Evolutionary conservation across 768 basidiomycete species (phyloP).

Genomic region (Hydnomerulius pinastri): DNA sequence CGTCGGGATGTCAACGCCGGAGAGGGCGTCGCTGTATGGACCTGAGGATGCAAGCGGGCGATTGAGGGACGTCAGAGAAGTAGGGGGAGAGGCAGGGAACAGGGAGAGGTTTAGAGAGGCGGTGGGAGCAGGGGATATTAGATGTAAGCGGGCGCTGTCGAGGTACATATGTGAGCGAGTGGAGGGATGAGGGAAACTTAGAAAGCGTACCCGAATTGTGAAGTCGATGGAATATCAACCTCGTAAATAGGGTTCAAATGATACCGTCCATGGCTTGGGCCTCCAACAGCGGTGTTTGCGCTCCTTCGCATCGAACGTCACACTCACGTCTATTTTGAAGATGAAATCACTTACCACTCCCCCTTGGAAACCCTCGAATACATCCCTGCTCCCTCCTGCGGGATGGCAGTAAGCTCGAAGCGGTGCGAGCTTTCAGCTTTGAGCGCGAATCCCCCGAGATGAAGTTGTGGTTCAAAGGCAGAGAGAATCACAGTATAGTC

Average conservation of each 20-base stretch:
- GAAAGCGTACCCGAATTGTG: slow-evolving; percentile 58
- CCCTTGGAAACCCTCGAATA: slow-evolving; percentile 69
- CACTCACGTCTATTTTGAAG: not conserved
- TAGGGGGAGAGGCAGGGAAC: slow-evolving; percentile 37
- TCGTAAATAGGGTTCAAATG: slow-evolving; percentile 68
- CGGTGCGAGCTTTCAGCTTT: slow-evolving; percentile 60
- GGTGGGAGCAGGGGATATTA: slow-evolving; percentile 43
- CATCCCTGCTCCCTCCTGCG: slow-evolving; percentile 92
- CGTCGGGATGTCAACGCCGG: slow-evolving; percentile 66
- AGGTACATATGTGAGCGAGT: not conserved
- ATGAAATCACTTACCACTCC: slow-evolving; percentile 57
- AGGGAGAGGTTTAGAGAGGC: slow-evolving; percentile 63
- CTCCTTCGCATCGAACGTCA: slow-evolving; percentile 45
- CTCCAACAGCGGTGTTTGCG: slow-evolving; percentile 58
- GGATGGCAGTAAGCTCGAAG: slow-evolving; percentile 65
- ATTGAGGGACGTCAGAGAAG: slow-evolving; percentile 21
- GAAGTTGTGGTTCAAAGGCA: slow-evolving; percentile 69
- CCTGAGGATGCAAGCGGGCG: slow-evolving; percentile 68
- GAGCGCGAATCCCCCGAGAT: slow-evolving; percentile 66
- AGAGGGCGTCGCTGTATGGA: slow-evolving; percentile 72
- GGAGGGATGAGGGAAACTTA: not conserved
- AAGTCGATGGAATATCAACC: slow-evolving; percentile 50
- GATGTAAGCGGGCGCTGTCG: slow-evolving; percentile 69
- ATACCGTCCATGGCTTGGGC: slow-evolving; percentile 69
- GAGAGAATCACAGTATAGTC: slow-evolving; percentile 86